Evolutionary conservation across 192 early-diverging fungal species (phyloP).

Genomic region (Chytriomyces sp.): DNA sequence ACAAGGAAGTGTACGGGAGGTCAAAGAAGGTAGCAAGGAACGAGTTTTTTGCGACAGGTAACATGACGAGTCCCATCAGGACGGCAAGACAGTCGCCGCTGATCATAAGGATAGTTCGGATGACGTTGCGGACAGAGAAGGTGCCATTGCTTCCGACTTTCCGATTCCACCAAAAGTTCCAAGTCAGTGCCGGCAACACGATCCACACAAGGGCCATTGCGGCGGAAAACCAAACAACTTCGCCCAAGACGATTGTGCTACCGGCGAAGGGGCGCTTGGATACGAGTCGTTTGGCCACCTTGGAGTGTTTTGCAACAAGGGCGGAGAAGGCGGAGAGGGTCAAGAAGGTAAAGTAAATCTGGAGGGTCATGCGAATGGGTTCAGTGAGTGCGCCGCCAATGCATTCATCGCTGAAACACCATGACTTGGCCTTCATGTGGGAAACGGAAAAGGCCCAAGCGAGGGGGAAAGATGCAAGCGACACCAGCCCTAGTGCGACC

Average conservation of each 20-base stretch:
- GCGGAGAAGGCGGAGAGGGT: neutral
- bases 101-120: constrained; percentile 15
- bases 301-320: too few species aligned
- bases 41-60: constrained; percentile 33
- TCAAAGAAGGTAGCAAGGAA: constrained; percentile 27
- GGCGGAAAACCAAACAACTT: neutral
- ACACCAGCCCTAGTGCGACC: too few species aligned
- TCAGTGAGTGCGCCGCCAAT: neutral
- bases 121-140: neutral
- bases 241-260: neutral
- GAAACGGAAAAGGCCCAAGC: neutral
- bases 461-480: neutral
- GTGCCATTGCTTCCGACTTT: neutral
- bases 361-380: neutral
- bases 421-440: neutral
- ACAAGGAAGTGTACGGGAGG: constrained; percentile 31
- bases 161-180: neutral
- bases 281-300: neutral
- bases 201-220: neutral
- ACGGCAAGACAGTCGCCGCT: constrained; percentile 21
- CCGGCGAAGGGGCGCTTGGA: neutral
- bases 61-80: constrained; percentile 33
- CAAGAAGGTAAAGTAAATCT: constrained; percentile 1
- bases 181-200: neutral
- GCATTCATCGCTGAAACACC: neutral